Base-by-base conservation (phyloP, 2,329 filamentous ascomycete genomes). In the Aschersonia sp. region DNA sequence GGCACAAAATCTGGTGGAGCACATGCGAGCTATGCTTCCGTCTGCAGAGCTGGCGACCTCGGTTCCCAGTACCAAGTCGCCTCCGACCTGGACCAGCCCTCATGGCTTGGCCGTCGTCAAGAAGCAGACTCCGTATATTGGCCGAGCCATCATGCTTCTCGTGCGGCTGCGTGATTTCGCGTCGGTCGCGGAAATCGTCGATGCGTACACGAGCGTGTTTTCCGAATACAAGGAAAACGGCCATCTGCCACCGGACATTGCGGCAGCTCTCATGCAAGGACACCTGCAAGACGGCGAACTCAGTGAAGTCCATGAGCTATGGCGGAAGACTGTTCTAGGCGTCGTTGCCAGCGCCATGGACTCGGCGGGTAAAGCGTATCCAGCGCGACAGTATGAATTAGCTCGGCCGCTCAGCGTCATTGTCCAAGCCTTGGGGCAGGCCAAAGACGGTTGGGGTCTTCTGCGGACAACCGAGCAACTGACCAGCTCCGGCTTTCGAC, bases 211-310 rank as follows among this genome's bases (percentile, higher is more conserved):
- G 32, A 60, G 62, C 43, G 55, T 67, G 22, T 64, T 71, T 31
- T 64, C 65, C 1, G 51, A 63, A 14, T 55, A 59, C 35, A 53
- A 62, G 42, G 50, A 51, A 43, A 48, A 58, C 11, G 58, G 65
- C 8, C 51, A 61, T 1, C 64, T 75, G 12, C 76, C 81, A 0
- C 62, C 78, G 3, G 61, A 66, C 12, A 64, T 89, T 47, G 64
- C 85, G 29, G 70, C 72, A 45, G 73, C 81, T 7, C 63, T 90
- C 49, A 89, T 95, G 83, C 66, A 72, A 29, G 72, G 78, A 1
- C 74, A 84, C 56, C 66, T 78, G 42, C 66, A 71, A 46, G 73
- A 80, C 14, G 64, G 69, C 40, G 70, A 80, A 29, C 74, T 78
- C 53, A 66, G 73, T 5, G 71, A 76, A 46, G 79, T 90, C 22